Conservation (phyloP, 2,329 filamentous ascomycete species). For the Chaetothyriales sp. region DNA sequence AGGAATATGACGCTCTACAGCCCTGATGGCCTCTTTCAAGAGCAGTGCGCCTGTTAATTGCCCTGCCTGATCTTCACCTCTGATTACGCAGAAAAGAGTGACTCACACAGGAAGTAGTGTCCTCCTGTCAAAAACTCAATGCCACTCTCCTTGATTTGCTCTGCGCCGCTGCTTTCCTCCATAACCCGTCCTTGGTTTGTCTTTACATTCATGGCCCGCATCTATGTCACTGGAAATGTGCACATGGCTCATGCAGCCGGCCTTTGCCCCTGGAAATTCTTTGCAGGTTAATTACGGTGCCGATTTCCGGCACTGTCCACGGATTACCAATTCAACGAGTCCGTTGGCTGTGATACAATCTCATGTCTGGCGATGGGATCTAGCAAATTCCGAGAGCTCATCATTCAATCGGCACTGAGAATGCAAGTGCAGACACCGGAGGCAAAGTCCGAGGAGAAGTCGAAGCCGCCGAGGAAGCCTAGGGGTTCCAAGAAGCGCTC, state of each 20-base stretch:
- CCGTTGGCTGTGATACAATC: too few species aligned
- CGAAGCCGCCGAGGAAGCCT: not conserved
- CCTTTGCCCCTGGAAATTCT: not conserved
- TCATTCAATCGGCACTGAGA: not conserved
- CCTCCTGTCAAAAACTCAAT: too few species aligned
- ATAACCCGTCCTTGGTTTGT: not conserved
- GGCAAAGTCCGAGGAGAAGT: not conserved
- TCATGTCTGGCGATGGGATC: not conserved
- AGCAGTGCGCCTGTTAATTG: too few species aligned
- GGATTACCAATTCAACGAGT: too few species aligned
- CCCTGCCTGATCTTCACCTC: too few species aligned
- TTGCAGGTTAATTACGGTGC: not conserved
- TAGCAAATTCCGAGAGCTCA: not conserved
- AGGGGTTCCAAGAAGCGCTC: not conserved
- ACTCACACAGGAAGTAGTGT: too few species aligned
- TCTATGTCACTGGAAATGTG: not conserved
- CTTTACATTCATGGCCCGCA: not conserved
- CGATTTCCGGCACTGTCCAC: not conserved
- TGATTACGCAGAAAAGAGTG: too few species aligned
- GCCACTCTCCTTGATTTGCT: too few species aligned
- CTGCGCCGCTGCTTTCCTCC: not conserved
- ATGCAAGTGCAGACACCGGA: not conserved
- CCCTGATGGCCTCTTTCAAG: too few species aligned
- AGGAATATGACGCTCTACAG: not conserved
- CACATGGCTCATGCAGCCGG: not conserved